Evolutionary conservation across 202 grass and related monocot species (phyloP), one percentile per base, ranked within the genome.

Genomic region (Tripidium arundinaceum): DNA sequence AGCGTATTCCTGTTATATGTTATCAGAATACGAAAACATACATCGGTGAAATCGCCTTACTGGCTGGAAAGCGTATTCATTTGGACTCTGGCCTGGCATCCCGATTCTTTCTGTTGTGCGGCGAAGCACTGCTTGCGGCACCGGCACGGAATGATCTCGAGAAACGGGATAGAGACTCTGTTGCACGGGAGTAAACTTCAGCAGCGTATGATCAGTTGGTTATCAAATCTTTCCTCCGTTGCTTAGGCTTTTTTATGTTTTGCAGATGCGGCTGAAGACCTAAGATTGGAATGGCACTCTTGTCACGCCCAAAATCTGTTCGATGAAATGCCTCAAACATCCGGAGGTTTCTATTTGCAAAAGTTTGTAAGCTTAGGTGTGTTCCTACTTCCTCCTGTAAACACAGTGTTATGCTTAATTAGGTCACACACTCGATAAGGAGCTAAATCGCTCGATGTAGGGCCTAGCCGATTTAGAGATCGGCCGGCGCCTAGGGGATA

Each of bases 31-130:
- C 7, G 3, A 24, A 45, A 3, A 22, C 49, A 9, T 11, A 10
- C 11, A 0, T 0, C 0, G 0, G 0, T 0, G 1, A 19, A 19
- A 0, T 28, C 28, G 39, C 54, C 66, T 49, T 49, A 0, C 13
- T 19, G 1, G 0, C 0, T 26, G 46, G 59, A 73, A 79, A 66
- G 19, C 60, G 36, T 11, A 16, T 42, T 34, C 0, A 1, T 0
- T 0, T 26, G 0, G 18, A 4, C 3, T 1, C 22, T 5, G 14
- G 11, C 3, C 5, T 27, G 27, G 15, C 31, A 3, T 14, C 1
- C 1, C 1, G 0, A 52, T 24, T 64, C 11, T 62, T 61, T 40
- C 1, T 3, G 65, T 3, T 3, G 29, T n/a, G n/a, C 15, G 33
- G 27, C 21, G 25, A 19, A 22, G n/a, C 52, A 2, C 36, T 22